A percentile compares a stretch with the other conserved stretches of the same genome.
phyloP scores from a whole-genome alignment of 202 grass and related monocot genomes.

The Schoenoplectus triqueter region DNA sequence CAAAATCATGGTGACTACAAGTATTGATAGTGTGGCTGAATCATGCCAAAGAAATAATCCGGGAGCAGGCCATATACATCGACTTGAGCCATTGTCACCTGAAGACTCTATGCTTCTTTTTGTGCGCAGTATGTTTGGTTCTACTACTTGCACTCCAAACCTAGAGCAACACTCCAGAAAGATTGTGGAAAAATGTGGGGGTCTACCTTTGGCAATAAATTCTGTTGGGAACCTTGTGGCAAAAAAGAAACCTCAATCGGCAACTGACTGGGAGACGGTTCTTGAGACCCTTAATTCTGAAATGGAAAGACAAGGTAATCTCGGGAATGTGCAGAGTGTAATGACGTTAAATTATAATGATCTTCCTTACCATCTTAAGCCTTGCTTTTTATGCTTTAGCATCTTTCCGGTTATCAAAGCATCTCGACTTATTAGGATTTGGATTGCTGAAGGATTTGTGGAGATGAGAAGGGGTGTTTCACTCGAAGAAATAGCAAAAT shows the following conservation, averaged over 20 bases:
- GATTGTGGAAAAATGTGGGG: slow-evolving; percentile 49
- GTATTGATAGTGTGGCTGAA: slow-evolving; percentile 46
- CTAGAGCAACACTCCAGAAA: slow-evolving; percentile 39
- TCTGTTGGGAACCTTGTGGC: slow-evolving; percentile 50
- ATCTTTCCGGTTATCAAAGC: slow-evolving; percentile 47
- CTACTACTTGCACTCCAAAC: slow-evolving; percentile 32
- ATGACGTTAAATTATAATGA: slow-evolving; percentile 52
- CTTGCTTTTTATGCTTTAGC: slow-evolving; percentile 57
- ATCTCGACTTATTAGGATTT: slow-evolving; percentile 44
- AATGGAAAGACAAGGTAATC: neutral
- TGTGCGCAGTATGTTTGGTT: slow-evolving; percentile 45
- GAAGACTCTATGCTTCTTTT: slow-evolving; percentile 46
- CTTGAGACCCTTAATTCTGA: slow-evolving; percentile 32
- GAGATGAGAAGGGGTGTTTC: slow-evolving; percentile 37
- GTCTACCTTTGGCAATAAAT: slow-evolving; percentile 52
- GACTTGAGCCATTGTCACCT: slow-evolving; percentile 44
- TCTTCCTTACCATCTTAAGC: slow-evolving; percentile 40
- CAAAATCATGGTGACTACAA: slow-evolving; percentile 55
- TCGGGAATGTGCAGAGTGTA: slow-evolving; percentile 43
- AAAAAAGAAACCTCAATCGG: slow-evolving; percentile 33
- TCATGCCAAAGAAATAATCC: slow-evolving; percentile 30
- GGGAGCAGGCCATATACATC: slow-evolving; percentile 45
- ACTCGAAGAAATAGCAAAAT: slow-evolving; percentile 43
- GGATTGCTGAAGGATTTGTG: slow-evolving; percentile 64
- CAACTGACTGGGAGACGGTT: slow-evolving; percentile 46